Evolutionary conservation across 345 rosid genomes (phyloP), one percentile per base, ranked within the genome.

Genomic region (Populus pruinosa): DNA sequence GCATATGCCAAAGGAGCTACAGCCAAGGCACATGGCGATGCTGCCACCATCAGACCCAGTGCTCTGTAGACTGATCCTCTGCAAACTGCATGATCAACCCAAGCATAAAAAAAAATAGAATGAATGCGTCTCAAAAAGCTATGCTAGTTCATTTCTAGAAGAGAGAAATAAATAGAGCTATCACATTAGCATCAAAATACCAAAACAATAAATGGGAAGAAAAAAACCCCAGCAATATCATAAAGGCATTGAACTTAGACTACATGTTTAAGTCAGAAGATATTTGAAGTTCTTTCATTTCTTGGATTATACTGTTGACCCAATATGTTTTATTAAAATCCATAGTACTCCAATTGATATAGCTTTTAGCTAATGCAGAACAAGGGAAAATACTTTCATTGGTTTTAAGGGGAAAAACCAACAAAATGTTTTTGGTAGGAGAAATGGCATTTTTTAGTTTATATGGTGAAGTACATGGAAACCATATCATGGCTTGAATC

Each of bases 1-100:
- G 95, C 98, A 86, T 96, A 96, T n/a, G 97, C 97, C 87, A 96
- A 86, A 3, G 98, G 98, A 88, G 98, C 99, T 36, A 96, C 98
- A 39, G 98, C 99, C 86, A 96, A 84, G 75, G 98, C 98, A 84
- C 99, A 96, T 14, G 96, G 98, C 27, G 99, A 93, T 77, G 98
- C 98, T 59, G 97, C 99, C 82, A 93, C 93, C 98, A 96, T 92
- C 75, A 96, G 93, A 73, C 97, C 98, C 81, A 92, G 82, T 71
- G 99, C 98, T 77, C 99, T 89, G 80, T 96, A 93, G 14, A 96
- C 75, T 66, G 98, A 96, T 85, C 97, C 99, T 88, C 99, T 91
- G 87, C 94, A 93, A 77, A 70, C 98, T 96, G 84, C 80, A 83
- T 36, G 33, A 85, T 71, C 35, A 83, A 64, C 62, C 25, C 68